phyloP scores from a whole-genome alignment of 2,329 filamentous ascomycete genomes.

The Drechslerella dactyloides region DNA sequence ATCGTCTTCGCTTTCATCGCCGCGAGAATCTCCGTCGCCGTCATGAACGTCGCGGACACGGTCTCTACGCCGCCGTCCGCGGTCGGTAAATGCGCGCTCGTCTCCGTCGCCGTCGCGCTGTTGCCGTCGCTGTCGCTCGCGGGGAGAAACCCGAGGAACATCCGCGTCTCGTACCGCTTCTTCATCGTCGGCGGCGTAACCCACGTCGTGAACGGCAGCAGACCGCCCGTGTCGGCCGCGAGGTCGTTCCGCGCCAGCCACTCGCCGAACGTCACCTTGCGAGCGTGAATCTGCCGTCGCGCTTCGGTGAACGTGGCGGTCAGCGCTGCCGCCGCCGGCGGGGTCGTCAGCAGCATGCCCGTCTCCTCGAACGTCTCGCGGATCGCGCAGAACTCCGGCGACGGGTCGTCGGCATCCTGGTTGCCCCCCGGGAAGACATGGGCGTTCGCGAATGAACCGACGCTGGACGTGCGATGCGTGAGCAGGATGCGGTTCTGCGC shows the following conservation, averaged over 20 bases:
- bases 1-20: slow-evolving; percentile 70
- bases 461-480: slow-evolving; percentile 82
- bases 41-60: slow-evolving; percentile 74
- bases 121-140: slow-evolving; percentile 2
- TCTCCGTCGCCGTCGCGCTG: slow-evolving; percentile 53
- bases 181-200: slow-evolving; percentile 76
- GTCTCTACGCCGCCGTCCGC: slow-evolving; percentile 71
- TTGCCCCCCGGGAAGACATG: slow-evolving; percentile 96
- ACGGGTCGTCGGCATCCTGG: slow-evolving; percentile 74
- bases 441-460: slow-evolving; percentile 83
- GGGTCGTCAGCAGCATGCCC: slow-evolving; percentile 77
- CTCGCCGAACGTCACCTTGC: slow-evolving; percentile 68
- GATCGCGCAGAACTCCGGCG: slow-evolving; percentile 70
- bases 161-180: slow-evolving; percentile 88
- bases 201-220: slow-evolving; percentile 71
- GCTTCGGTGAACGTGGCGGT: slow-evolving; percentile 61
- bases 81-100: slow-evolving; percentile 62
- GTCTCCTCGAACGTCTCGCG: slow-evolving; percentile 95
- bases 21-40: slow-evolving; percentile 61
- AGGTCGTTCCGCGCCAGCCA: slow-evolving; percentile 63
- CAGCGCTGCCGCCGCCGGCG: slow-evolving; percentile 34
- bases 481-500: slow-evolving; percentile 85
- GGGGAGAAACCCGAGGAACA: slow-evolving; percentile 90
- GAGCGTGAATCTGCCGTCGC: slow-evolving; percentile 70
- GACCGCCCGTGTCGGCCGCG: slow-evolving; percentile 35